Evolutionary conservation across 108 stramenopile genomes (phyloP), one percentile per base, ranked within the genome.

Genomic region (Schizochytrium sp.): DNA sequence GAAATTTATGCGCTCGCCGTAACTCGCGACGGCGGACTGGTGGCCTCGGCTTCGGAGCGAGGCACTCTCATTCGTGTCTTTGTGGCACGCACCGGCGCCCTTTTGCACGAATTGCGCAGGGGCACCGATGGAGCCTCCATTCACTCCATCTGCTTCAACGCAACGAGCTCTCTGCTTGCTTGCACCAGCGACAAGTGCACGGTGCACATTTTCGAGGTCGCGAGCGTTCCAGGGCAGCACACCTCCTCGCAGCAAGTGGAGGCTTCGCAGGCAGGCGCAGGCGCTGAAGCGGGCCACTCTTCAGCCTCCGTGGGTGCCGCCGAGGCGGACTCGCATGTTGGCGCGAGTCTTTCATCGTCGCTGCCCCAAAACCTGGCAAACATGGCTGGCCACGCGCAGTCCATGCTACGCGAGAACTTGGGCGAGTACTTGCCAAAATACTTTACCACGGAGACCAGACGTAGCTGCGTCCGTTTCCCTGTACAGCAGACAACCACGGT

Each of bases 141-240:
- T 57, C 94, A 95, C 58, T 98, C 96, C 87, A 89, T 99, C 51
- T 89, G 95, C 21, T 99, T 97, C 92, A 96, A 95, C 88, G 93
- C 93, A 89, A 94, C 96, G 55, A 90, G 93, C 58, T 90, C 92
- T n/a, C 96, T 95, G 93, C 87, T 99, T n/a, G 96, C 96, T 2
- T 97, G 97, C 91, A 94, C 96, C 44, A 94, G 93, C 89, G 97
- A 98, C 92, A 97, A 97, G 91, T 98, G 98, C 34, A 99, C 99
- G 12, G 95, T 96, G 2, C 99, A 99, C 91, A 93, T 99, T 28
- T 99, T 97, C 89, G 60, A 34, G 5, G 91, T n/a, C 44, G 87
- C 5, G 25, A 72, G 44, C 29, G 89, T 8, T 4, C 16, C 55
- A 4, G 55, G 6, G 8, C 28, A 8, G 60, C n/a, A 43, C 41